These are phyloP conservation scores for Fraxinus ornus DNA, from an alignment of 305 asterid genomes.

Conservation along the genomic window DNA sequence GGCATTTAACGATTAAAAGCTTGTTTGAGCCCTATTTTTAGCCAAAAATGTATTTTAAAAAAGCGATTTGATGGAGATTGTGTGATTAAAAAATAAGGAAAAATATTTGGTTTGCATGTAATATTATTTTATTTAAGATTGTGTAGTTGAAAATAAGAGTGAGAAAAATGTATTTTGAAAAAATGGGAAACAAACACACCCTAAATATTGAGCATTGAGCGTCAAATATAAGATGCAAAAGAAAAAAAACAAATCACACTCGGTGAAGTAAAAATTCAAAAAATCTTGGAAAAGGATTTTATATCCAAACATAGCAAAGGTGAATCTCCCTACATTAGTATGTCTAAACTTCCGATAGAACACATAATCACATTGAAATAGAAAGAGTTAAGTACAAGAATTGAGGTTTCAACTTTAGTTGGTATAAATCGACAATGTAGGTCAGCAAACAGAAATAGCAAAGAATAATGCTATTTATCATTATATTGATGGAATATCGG, in stretches of 20 bases:
- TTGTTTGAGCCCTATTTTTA: too few relatives aligned
- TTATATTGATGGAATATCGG: too few relatives aligned
- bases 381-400: background rate
- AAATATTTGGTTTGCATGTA: too few relatives aligned
- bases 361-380: background rate
- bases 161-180: too few relatives aligned
- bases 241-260: background rate
- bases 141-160: too few relatives aligned
- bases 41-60: too few relatives aligned
- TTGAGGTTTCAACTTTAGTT: background rate
- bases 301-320: background rate
- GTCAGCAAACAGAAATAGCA: background rate
- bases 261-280: background rate
- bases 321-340: background rate
- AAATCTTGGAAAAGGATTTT: background rate
- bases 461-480: too few relatives aligned
- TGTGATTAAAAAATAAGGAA: background rate
- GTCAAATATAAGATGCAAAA: background rate
- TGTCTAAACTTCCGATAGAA: background rate
- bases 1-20: background rate
- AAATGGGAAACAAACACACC: too few relatives aligned
- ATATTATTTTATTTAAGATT: too few relatives aligned
- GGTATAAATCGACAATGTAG: background rate
- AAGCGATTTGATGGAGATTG: too few relatives aligned
- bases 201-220: background rate